phyloP scores from a whole-genome alignment of 176 grass and related monocot genomes.

The Oryza glumipatula region DNA sequence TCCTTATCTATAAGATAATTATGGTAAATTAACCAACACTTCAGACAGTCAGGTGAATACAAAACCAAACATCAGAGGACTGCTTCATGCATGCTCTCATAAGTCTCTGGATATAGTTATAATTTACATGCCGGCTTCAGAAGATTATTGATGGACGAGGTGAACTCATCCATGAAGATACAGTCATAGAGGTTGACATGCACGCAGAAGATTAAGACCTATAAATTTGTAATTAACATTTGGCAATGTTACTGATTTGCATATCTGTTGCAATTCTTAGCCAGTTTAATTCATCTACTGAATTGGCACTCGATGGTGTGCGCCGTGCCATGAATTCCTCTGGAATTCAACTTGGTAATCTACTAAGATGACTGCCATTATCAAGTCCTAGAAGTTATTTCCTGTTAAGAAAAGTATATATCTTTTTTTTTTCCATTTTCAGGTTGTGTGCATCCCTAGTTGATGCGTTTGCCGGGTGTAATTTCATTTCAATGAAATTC shows the following conservation, averaged over 20 bases:
- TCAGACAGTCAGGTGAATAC: background rate
- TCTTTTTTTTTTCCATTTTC: too few relatives aligned
- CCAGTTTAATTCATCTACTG: background rate
- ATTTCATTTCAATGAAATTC: too few relatives aligned
- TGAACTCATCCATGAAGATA: constrained; percentile 1
- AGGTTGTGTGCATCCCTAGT: too few relatives aligned
- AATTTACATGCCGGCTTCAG: too few relatives aligned
- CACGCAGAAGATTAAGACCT: background rate
- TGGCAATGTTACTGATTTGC: background rate
- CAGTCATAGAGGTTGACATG: background rate
- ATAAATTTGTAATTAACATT: background rate
- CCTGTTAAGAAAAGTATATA: background rate
- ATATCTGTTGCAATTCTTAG: background rate
- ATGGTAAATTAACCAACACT: background rate
- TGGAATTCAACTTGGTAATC: background rate
- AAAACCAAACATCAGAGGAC: too few relatives aligned
- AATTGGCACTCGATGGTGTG: constrained; percentile 6
- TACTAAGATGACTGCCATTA: background rate
- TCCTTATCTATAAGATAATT: background rate
- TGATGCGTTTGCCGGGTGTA: too few relatives aligned
- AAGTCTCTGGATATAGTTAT: too few relatives aligned
- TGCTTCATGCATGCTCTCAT: too few relatives aligned
- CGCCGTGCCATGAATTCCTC: background rate
- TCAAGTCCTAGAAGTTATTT: background rate
- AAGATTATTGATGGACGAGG: background rate